phyloP scores from a whole-genome alignment of 2,329 filamentous ascomycete genomes.

The Graphilbum ipis-grandicollis region DNA sequence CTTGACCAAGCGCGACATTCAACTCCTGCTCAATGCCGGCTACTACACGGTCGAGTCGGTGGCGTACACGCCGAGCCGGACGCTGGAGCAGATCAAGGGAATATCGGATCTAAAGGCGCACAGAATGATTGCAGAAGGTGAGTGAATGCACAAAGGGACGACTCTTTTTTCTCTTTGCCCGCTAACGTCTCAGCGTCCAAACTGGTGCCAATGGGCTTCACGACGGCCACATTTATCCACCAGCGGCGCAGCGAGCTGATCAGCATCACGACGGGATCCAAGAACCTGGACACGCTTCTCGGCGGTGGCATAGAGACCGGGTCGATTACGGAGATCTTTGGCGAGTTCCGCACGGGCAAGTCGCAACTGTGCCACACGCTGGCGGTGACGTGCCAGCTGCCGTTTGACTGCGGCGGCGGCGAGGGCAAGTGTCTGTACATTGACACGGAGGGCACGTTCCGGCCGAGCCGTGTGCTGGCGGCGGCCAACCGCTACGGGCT shows the following conservation, averaged over 20 bases:
- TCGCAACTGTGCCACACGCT: constrained; percentile 97
- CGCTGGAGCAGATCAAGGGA: constrained; percentile 88
- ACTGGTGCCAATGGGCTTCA: constrained; percentile 96
- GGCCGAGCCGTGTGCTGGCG: constrained; percentile 75
- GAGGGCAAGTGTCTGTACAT: constrained; percentile 98
- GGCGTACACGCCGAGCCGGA: constrained; percentile 72
- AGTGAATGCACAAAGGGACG: too few relatives aligned
- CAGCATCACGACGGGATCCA: constrained; percentile 93
- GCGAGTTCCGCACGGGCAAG: constrained; percentile 95
- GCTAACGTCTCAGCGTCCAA: constrained; percentile 52
- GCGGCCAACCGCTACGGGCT: constrained; percentile 91
- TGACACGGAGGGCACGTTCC: constrained; percentile 93
- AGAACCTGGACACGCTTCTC: constrained; percentile 86
- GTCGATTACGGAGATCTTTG: constrained; percentile 94
- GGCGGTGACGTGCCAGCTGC: constrained; percentile 93
- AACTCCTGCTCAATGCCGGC: constrained; percentile 77
- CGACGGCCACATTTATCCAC: constrained; percentile 98
- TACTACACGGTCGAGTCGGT: constrained; percentile 93
- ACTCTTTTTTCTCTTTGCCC: too few relatives aligned
- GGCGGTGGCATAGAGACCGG: constrained; percentile 93
- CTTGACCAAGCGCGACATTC: constrained; percentile 88
- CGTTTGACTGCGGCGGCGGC: constrained; percentile 96
- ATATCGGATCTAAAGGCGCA: constrained; percentile 94
- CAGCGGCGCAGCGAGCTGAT: constrained; percentile 91
- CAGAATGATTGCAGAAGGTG: constrained; percentile 81